Base-by-base conservation (phyloP, 163 green algal species). In the Smithsoniella earleae region DNA sequence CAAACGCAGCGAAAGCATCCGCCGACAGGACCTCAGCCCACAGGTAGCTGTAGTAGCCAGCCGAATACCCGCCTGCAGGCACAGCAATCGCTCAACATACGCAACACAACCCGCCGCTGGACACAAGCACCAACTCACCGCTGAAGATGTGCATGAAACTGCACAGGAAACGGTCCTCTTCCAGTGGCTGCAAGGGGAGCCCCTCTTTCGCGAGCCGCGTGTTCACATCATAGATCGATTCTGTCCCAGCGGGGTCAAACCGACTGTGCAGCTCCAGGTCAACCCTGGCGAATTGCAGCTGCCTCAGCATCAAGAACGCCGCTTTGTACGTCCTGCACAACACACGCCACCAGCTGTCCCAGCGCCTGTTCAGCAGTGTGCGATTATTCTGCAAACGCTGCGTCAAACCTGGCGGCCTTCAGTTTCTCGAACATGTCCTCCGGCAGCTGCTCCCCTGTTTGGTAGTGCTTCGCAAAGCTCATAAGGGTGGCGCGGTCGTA, bases 91-190 rank as follows among this genome's bases (percentile, higher is more conserved):
- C 16, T 34, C 40, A 49, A 49, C 10, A 49, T 49, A 49, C 40
- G 40, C 13, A 13, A 13, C 40, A 10, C 10, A 49, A 49, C 10
- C 10, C 40, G 40, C 10, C 40, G 10, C 40, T 49, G 40, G 13
- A 13, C 40, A 10, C 40, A 49, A 22, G 40, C 40, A 49, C 13
- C 40, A 49, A 37, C 38, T 36, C 64, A 74, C 89, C 89, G 0
- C 92, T 90, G 82, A 98, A 98, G 78, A 98, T 98, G 84, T 98
- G 93, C 20, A 66, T 77, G 77, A 98, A 98, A 62, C 78, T 79
- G 85, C 91, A 97, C 37, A 97, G 82, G 88, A 98, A 97, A 34
- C 91, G 84, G 84, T 98, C 93, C 69, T 92, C 88, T 0, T 86
- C 85, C 75, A 96, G 87, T 4, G 92, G 88, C 27, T 82, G 78